Evolutionary conservation across 331 rosid species (phyloP).

Genomic region (Malus hybrid): DNA sequence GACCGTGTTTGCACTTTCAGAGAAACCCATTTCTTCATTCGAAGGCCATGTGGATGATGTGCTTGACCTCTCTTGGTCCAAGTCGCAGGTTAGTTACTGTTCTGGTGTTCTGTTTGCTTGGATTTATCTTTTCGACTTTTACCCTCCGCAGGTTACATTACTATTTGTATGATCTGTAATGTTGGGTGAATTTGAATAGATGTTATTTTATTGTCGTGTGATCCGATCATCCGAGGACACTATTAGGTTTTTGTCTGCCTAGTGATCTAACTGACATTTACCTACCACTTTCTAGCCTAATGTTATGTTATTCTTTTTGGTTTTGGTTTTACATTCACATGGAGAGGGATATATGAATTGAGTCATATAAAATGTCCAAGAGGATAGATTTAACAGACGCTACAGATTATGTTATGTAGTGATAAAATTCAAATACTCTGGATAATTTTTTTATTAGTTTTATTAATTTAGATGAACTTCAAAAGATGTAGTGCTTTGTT

Average conservation of each 20-base stretch:
- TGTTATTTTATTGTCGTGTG: neutral
- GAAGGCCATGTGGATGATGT: slow-evolving; percentile 83
- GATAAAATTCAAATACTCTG: neutral
- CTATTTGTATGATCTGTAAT: neutral
- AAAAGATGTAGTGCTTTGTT: neutral
- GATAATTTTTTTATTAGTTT: neutral
- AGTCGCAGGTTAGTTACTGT: slow-evolving; percentile 75
- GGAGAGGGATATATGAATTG: neutral
- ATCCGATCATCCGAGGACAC: neutral
- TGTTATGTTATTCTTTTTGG: neutral
- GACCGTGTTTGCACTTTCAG: slow-evolving; percentile 65
- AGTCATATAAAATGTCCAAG: neutral
- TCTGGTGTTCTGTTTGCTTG: neutral
- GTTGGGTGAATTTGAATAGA: neutral
- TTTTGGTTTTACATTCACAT: neutral
- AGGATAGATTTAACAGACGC: neutral
- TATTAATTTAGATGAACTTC: neutral
- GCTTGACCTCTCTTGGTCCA: slow-evolving; percentile 99
- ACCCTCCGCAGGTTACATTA: neutral
- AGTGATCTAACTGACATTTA: neutral
- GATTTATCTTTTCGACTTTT: neutral
- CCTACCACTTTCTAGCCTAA: neutral
- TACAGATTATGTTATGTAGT: neutral
- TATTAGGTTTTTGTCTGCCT: neutral
- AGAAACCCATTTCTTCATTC: slow-evolving; percentile 79